These are phyloP conservation scores for Aphanomyces euteiches DNA, from an alignment of 352 stramenopile genomes.

Conservation along the genomic window DNA sequence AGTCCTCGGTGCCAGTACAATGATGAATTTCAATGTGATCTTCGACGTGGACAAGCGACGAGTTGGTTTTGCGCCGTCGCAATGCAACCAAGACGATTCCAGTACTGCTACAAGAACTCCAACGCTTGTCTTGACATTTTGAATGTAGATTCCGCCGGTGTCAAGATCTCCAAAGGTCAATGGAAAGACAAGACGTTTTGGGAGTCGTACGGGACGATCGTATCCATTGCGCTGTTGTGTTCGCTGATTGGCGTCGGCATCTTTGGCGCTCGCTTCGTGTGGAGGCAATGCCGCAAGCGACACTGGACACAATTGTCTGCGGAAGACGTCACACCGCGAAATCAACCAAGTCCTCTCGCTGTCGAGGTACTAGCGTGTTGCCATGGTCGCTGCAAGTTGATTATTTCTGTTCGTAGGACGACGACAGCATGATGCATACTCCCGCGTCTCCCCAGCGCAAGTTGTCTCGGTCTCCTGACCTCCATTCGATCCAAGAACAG, in stretches of 20 bases:
- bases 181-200: constrained; percentile 22
- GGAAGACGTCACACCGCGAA: neutral
- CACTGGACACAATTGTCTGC: constrained; percentile 4
- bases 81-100: constrained; percentile 37
- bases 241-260: constrained; percentile 6
- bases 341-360: neutral
- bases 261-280: neutral
- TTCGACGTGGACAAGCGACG: constrained; percentile 73
- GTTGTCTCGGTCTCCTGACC: constrained; percentile 19
- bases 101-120: no score
- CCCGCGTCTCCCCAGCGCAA: constrained; percentile 16
- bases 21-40: constrained; percentile 82
- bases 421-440: neutral
- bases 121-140: no score
- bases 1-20: constrained; percentile 75
- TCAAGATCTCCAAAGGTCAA: neutral
- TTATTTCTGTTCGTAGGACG: neutral
- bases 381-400: neutral
- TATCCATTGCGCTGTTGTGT: neutral
- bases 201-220: constrained; percentile 10
- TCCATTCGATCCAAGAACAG: constrained; percentile 24
- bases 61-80: constrained; percentile 71
- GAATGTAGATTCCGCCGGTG: neutral
- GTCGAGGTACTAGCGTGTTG: neutral
- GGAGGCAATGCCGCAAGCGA: neutral